Percentiles rank a stretch among this genome's conserved stretches.
These are phyloP conservation scores for Saposhnikovia divaricata DNA, from an alignment of 129 eudicot species.

Conservation along the genomic window DNA sequence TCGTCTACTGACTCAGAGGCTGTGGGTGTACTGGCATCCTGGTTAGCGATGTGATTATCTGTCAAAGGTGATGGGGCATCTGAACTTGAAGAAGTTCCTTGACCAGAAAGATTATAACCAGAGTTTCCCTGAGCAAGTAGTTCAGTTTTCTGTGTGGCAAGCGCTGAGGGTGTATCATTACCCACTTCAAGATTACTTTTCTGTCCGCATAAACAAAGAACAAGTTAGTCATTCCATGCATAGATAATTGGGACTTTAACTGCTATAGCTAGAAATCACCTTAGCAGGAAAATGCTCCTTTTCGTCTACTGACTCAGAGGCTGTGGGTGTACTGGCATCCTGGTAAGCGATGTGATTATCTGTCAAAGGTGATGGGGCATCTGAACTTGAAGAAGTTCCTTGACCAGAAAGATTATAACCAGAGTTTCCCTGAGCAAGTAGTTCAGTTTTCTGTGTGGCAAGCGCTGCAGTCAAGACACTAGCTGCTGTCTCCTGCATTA, in stretches of 20 bases:
- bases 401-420: conserved; percentile 22
- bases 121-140: conserved; percentile 28
- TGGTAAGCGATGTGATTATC: conserved; percentile 8
- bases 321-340: too few relatives aligned
- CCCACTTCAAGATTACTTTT: conserved; percentile 18
- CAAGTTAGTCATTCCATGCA: conserved; percentile 1
- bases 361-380: conserved; percentile 17
- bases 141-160: conserved; percentile 52
- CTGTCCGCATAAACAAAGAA: conserved; percentile 28
- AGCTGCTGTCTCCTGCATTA: conserved; percentile 73
- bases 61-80: conserved; percentile 17
- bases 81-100: conserved; percentile 37
- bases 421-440: conserved; percentile 27
- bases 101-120: conserved; percentile 23
- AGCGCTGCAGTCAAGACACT: conserved; percentile 75
- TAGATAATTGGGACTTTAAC: not conserved
- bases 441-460: conserved; percentile 49
- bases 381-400: conserved; percentile 37
- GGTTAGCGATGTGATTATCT: conserved; percentile 13
- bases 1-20: conserved; percentile 22
- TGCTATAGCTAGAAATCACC: conserved; percentile 22
- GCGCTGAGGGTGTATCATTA: conserved; percentile 43
- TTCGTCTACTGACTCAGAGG: conserved; percentile 22
- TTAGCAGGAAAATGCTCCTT: conserved; percentile 15
- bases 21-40: conserved; percentile 15